Evolutionary conservation across 1,284 basidiomycete species (phyloP), one percentile per base, ranked within the genome.

Genomic region (Trichosporon inkin): DNA sequence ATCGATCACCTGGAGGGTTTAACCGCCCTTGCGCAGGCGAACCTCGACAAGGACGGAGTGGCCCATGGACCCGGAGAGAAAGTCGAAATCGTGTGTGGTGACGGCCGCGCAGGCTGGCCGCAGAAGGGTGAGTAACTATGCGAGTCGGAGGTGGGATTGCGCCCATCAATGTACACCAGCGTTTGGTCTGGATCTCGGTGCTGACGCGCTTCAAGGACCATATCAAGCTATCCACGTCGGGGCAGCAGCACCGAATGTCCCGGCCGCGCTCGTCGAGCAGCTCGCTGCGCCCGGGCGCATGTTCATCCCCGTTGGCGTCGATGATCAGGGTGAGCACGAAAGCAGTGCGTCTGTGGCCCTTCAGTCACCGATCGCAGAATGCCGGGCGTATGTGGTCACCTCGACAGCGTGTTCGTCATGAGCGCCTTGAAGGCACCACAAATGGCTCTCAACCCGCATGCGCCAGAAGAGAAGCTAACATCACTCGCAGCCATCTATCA

Each of bases 181-280:
- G 52, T 38, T 35, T 24, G 19, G 7, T 36, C 52, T 55, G 34
- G 24, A 55, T 44, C 37, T 16, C 32, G 19, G 34, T 32, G 34
- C 40, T 61, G 22, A 60, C 57, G 11, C 14, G 1, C 14, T 13
- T 11, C 66, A 83, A 32, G 92, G 85, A 0, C 91, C 90, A 0
- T 96, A 88, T 73, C 84, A 90, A 66, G 88, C 86, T 0, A 98
- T 98, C 52, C 95, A 99, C 69, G 95, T 98, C 19, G 95, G 95
- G 5, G 95, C 95, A 0, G 93, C 94, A 0, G 87, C 93, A 0
- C 88, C 90, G 0, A 81, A 72, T 0, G 78, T 92, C n/a, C 92
- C 93, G 0, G 74, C 84, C 36, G 74, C 82, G 0, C 82, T 98
- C 0, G 74, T 98, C 24, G 84, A 90, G 14, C 88, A 95, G 75